Percentiles rank a stretch among this genome's conserved stretches.
phyloP scores from a whole-genome alignment of 495 filamentous ascomycete species.

The Aspergillus asperescens region DNA sequence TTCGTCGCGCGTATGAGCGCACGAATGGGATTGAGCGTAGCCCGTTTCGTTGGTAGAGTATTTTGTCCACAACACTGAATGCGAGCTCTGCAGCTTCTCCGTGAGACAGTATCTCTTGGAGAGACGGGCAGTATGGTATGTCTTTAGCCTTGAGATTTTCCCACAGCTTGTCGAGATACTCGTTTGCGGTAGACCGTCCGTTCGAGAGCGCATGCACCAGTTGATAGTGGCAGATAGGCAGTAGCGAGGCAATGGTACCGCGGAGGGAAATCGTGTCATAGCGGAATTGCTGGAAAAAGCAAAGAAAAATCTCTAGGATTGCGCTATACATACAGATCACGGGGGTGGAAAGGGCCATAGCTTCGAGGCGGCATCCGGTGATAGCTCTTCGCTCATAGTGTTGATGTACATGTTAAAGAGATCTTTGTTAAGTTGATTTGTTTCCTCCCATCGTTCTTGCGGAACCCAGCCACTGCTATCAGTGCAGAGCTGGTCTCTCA shows the following conservation, averaged over 20 bases:
- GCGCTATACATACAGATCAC: no score
- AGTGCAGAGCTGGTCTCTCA: conserved; percentile 19
- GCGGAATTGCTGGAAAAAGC: no score
- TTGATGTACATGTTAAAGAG: conserved; percentile 19
- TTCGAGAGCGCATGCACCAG: no score
- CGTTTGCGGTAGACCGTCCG: conserved; percentile 12
- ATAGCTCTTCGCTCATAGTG: conserved; percentile 18
- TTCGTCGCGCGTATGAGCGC: conserved; percentile 12
- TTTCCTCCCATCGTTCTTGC: conserved; percentile 17
- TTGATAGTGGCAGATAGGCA: no score
- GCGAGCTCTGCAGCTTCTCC: background rate
- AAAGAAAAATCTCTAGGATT: no score
- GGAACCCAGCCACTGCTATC: conserved; percentile 24
- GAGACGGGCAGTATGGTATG: conserved; percentile 14
- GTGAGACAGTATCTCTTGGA: background rate
- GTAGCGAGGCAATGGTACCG: no score
- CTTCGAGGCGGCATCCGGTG: conserved; percentile 10
- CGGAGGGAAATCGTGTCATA: no score
- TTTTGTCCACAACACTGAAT: background rate
- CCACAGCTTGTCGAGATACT: conserved; percentile 33
- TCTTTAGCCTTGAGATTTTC: conserved; percentile 16
- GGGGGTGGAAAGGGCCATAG: conserved; percentile 22
- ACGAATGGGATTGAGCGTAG: background rate
- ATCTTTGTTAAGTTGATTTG: conserved; percentile 12
- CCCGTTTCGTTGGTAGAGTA: background rate